Base-by-base conservation (phyloP, 345 rosid species). In the Salix suchowensis region DNA sequence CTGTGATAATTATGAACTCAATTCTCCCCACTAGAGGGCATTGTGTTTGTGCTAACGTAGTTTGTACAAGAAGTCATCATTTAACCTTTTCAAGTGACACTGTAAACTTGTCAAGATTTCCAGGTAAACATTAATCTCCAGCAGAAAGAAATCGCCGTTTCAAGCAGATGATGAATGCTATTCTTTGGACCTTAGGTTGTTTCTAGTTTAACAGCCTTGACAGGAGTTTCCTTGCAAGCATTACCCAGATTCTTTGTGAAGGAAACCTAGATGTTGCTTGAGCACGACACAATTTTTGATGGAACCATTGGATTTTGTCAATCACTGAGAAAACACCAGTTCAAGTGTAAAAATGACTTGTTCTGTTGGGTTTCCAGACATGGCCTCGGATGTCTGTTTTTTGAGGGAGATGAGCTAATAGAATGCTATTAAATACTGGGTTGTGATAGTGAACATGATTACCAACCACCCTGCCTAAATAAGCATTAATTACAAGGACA, bases 31-130 rank as follows among this genome's bases (percentile, higher is more conserved):
- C 15, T 28, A 73, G 78, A 76, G 73, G 82, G 54, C 75, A 15
- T 19, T 23, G 74, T 82, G 84, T 28, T 68, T 81, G 79, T 81
- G 72, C 89, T 86, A 83, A 84, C 86, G 13, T 88, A 79, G 88
- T 69, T 55, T 86, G 76, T 81, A 79, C 75, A 80, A 71, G 71
- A 78, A 73, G 72, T 9, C 26, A 9, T 54, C 68, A 23, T 69
- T 55, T 19, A 42, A 70, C 74, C 55, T 60, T 64, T 30, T 58
- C 65, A 73, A 54, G 61, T 65, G 60, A 71, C 37, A 71, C 30
- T 76, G 77, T 68, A 71, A 71, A 67, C 70, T 73, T 7, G 9
- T 74, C 30, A 34, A 34, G 39, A 48, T 10, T 23, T 58, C 64
- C 15, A 8, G 26, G 64, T 58, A n/a, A n/a, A 55, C 69, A 46